Conservation (phyloP, 2,329 filamentous ascomycete genomes). For the Pseudogymnoascus sp. region DNA sequence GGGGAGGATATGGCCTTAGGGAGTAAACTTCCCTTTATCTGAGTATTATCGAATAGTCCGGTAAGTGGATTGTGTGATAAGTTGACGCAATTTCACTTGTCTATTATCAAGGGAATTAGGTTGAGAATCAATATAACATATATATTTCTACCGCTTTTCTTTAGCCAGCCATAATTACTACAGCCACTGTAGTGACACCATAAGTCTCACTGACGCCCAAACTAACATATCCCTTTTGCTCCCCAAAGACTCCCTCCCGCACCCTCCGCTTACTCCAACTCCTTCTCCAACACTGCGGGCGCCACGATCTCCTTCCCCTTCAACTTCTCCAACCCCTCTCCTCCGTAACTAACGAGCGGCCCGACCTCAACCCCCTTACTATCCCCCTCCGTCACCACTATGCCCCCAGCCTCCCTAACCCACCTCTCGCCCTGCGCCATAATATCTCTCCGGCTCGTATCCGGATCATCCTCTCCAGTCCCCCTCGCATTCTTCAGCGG, state of each 20-base stretch:
- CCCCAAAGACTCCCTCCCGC: neutral
- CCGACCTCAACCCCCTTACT: conserved; percentile 77
- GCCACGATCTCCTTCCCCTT: conserved; percentile 44
- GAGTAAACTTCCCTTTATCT: no score
- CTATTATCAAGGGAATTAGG: neutral
- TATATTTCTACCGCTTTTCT: neutral
- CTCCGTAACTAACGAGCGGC: conserved; percentile 81
- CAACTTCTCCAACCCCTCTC: conserved; percentile 52
- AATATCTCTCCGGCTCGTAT: conserved; percentile 86
- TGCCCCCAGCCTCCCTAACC: conserved; percentile 69
- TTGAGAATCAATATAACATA: neutral
- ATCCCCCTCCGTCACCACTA: conserved; percentile 55
- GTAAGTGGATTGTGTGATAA: no score
- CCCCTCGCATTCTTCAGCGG: conserved; percentile 86
- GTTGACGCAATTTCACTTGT: no score
- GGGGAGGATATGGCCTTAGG: neutral
- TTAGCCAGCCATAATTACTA: neutral
- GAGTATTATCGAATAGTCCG: no score
- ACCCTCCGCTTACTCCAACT: conserved; percentile 19
- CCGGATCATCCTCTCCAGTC: conserved; percentile 84
- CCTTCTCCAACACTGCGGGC: conserved; percentile 42
- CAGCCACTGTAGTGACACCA: neutral
- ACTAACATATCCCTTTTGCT: neutral
- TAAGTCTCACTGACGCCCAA: neutral
- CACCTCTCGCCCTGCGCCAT: conserved; percentile 84